Base-by-base conservation (phyloP, 2,329 filamentous ascomycete genomes). In the Curvularia eragrostidis region DNA sequence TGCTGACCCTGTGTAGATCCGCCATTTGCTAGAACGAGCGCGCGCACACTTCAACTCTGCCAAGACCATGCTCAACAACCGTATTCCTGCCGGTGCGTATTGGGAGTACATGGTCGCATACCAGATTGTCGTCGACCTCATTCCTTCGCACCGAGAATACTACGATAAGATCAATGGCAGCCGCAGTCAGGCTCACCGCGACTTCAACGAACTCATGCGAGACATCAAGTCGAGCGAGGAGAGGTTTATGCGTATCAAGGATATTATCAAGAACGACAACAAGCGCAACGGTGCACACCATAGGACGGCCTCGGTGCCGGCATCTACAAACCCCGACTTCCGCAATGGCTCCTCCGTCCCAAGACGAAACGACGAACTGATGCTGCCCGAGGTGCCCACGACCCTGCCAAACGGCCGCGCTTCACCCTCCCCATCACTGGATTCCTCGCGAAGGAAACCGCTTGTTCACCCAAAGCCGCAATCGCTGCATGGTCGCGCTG, bases 31-130 rank as follows among this genome's bases (percentile, higher is more conserved):
- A 21, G 71, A 75, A 6, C 61, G 66, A 8, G 82, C 81, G 38
- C 75, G 78, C 32, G 65, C 65, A 10, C 76, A 78, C 52, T 74
- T 82, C 57, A 73, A 68, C 38, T 74, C 74, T 44, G 89, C 91
- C 36, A 84, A 87, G 51, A 81, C 83, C 55, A 67, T 87, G 57
- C 64, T 75, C 26, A 54, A 58, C 46, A 65, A 55, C 32, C 72
- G 75, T 36, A 32, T 84, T 85, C 59, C 77, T 80, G 92, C 95
- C 13, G 71, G 77, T 87, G 93, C 93, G 3, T 89, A 96, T 54
- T 86, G 90, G 63, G 91, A 96, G 60, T 98, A 94, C 71, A 84
- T 98, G 56, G 86, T 89, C 62, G 91, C 93, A 10, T 93, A 85
- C 58, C 88, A 93, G 56, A 89, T 97, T 54, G 85, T 90, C 13